phyloP scores from a whole-genome alignment of 306 rosid species.

The Sophora flavescens region DNA sequence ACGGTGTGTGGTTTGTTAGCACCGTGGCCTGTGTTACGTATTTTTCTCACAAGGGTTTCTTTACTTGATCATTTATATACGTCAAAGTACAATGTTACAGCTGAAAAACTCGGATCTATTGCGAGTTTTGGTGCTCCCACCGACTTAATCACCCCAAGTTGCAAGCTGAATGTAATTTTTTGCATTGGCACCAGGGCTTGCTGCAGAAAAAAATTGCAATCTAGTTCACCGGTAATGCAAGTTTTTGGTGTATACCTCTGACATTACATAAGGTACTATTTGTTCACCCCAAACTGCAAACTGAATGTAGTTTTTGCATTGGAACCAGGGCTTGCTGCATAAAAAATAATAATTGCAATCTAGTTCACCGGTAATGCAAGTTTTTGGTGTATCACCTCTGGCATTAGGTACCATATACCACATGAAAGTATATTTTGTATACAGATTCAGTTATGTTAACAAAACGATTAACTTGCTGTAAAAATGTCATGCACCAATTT shows the following conservation, averaged over 20 bases:
- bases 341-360: background rate
- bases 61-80: background rate
- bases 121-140: background rate
- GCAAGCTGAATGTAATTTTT: background rate
- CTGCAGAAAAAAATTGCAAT: background rate
- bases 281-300: background rate
- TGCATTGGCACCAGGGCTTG: slow-evolving; percentile 2
- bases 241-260: slow-evolving; percentile 11
- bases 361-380: slow-evolving; percentile 13
- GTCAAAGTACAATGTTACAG: background rate
- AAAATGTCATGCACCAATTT: no score
- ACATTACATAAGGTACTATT: slow-evolving; percentile 16
- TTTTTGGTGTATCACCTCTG: slow-evolving; percentile 8
- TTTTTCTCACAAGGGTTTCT: background rate
- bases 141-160: background rate
- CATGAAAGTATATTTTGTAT: background rate
- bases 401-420: slow-evolving; percentile 5
- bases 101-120: background rate
- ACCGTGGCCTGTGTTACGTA: background rate
- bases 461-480: no score
- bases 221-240: slow-evolving; percentile 11
- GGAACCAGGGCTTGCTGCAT: slow-evolving; percentile 5
- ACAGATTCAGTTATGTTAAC: no score
- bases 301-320: background rate
- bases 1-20: slow-evolving; percentile 1